A percentile compares a stretch with the other conserved stretches of the same genome.
These are phyloP conservation scores for Cystobasidiaceae sp. DNA, from an alignment of 1,284 basidiomycete genomes.

Conservation along the genomic window DNA sequence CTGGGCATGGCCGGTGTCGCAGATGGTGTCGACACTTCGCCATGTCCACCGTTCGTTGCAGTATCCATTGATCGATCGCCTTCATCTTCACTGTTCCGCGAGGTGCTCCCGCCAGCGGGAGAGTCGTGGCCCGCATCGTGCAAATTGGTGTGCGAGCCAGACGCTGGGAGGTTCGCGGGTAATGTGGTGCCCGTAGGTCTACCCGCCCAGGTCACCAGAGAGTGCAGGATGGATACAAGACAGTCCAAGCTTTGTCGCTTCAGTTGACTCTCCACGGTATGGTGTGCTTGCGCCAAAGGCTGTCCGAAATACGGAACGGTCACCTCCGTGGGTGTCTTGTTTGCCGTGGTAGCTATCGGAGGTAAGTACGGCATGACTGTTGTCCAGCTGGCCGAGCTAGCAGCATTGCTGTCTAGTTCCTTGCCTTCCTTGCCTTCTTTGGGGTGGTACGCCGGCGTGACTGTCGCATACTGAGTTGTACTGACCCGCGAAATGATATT, in stretches of 20 bases:
- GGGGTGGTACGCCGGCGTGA: conserved; percentile 16
- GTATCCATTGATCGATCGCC: conserved; percentile 11
- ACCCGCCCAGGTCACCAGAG: conserved; percentile 75
- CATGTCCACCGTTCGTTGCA: not conserved
- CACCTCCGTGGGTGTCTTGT: conserved; percentile 32
- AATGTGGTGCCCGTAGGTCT: conserved; percentile 41
- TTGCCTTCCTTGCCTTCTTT: conserved; percentile 27
- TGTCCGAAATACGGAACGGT: conserved; percentile 44
- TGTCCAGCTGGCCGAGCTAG: conserved; percentile 22
- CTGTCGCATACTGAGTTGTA: conserved; percentile 32
- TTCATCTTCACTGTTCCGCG: conserved; percentile 27
- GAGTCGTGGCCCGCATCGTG: conserved; percentile 39
- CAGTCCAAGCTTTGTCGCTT: conserved; percentile 84
- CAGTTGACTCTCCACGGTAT: conserved; percentile 73
- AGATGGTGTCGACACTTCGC: conserved; percentile 4
- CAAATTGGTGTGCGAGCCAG: conserved; percentile 19
- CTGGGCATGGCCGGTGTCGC: too few species aligned
- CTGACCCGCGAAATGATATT: conserved; percentile 18
- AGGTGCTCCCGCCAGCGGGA: conserved; percentile 31
- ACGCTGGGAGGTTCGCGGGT: not conserved
- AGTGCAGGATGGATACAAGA: conserved; percentile 76
- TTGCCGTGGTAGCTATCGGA: conserved; percentile 5
- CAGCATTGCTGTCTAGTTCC: conserved; percentile 21
- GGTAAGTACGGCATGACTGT: conserved; percentile 23
- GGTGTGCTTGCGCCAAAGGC: conserved; percentile 53